Base-by-base conservation (phyloP, 2,329 filamentous ascomycete genomes). In the Cladorrhinum sp. region DNA sequence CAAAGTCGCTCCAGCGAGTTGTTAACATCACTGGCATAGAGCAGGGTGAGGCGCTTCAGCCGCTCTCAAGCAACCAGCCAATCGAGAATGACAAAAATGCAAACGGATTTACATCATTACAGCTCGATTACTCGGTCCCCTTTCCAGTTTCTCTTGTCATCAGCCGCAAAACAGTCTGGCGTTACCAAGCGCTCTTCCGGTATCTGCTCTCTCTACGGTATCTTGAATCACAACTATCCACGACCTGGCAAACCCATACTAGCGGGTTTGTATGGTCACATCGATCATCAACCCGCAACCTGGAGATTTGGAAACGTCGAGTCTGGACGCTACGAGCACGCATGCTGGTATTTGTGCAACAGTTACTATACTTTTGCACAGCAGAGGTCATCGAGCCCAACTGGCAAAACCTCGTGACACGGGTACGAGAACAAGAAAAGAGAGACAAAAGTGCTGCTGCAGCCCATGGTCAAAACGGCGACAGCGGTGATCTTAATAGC, bases 381-480 rank as follows among this genome's bases (percentile, higher is more conserved):
- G 87, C 92, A 1, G 95, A 99, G 75, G 95, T 99, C 58, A 96
- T 99, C 58, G 95, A 99, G 74, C 95, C 94, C 2, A 98, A 98
- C 74, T 99, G 95, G 95, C 87, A 92, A 66, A 89, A 87, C 53
- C 86, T 99, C 63, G 97, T 97, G 92, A 86, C 88, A n/a, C 83
- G 91, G 30, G 81, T 98, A 64, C 71, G 74, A 60, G 72, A 80
- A 64, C 77, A 76, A 7, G 72, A 73, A 8, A 55, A 58, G 21
- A 30, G 36, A 28, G 61, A 55, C n/a, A 52, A 28, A 21, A 28
- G 23, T 14, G 7, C 48, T 10, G 24, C 49, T 7, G 21, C 54
- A 20, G 6, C 42, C 14, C 42, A 46, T 8, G 42, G 42, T 7
- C 42, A 46, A 46, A 52, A 33, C 20, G 50, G 21, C 16, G 50